phyloP scores from a whole-genome alignment of 768 basidiomycete species.

The Kwoniella heveanensis region DNA sequence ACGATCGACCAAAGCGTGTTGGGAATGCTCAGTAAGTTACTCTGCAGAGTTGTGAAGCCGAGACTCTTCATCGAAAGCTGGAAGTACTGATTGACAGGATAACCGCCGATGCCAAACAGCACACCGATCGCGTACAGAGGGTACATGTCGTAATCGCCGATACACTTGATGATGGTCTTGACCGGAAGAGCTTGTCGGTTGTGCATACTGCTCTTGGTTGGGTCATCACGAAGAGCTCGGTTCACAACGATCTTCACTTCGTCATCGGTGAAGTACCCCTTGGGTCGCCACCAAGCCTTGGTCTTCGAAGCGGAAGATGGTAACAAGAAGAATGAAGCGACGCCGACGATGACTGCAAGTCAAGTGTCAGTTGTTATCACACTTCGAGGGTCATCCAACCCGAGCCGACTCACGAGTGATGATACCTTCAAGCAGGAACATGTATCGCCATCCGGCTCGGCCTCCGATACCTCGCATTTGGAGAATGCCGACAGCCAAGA shows the following conservation, averaged over 20 bases:
- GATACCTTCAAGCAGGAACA: conserved; percentile 62
- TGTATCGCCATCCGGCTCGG: conserved; percentile 59
- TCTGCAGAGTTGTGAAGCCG: conserved; percentile 52
- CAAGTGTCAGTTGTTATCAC: not conserved
- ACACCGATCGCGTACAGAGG: conserved; percentile 55
- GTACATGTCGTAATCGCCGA: conserved; percentile 51
- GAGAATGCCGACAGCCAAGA: conserved; percentile 69
- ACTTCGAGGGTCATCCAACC: not conserved
- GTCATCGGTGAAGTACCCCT: conserved; percentile 54
- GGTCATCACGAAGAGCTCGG: conserved; percentile 36
- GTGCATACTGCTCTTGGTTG: conserved; percentile 37
- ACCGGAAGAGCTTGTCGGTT: conserved; percentile 51
- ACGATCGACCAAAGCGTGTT: conserved; percentile 46
- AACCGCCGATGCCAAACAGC: conserved; percentile 48
- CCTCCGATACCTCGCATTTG: conserved; percentile 63
- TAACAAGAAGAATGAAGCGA: conserved; percentile 56
- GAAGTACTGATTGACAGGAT: conserved; percentile 47
- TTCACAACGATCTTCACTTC: conserved; percentile 56
- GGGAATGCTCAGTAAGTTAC: conserved; percentile 54
- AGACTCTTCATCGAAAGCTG: conserved; percentile 47
- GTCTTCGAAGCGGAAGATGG: conserved; percentile 47
- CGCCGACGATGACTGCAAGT: conserved; percentile 43
- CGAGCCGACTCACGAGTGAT: conserved; percentile 35
- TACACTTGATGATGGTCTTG: conserved; percentile 38
- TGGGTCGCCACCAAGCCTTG: conserved; percentile 44